These are phyloP conservation scores for Cucurbita maxima DNA, from an alignment of 306 rosid species.

Conservation along the genomic window DNA sequence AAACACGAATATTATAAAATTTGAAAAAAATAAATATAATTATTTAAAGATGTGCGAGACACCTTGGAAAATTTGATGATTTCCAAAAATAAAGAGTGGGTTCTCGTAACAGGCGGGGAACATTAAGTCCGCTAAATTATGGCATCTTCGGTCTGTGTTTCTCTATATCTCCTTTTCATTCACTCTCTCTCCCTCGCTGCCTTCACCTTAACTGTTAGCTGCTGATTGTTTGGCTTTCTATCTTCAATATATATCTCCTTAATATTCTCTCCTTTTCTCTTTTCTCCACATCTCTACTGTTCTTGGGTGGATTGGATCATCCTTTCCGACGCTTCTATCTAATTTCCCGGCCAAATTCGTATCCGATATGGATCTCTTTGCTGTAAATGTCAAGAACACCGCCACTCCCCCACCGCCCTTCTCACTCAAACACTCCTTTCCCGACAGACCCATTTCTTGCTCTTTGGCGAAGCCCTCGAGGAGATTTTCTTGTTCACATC, in stretches of 20 bases:
- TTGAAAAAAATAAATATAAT: no score
- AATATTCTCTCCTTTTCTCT: neutral
- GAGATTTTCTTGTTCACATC: conserved; percentile 10
- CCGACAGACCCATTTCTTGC: conserved; percentile 32
- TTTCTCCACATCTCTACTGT: neutral
- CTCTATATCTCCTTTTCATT: neutral
- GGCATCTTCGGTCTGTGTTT: neutral
- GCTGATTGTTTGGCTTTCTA: conserved; percentile 12
- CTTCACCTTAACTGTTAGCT: neutral
- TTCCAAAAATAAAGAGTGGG: no score
- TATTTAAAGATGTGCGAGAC: no score
- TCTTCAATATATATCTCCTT: conserved; percentile 4
- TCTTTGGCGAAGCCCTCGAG: conserved; percentile 14
- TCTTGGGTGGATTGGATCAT: neutral
- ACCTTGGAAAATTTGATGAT: no score
- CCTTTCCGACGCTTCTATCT: neutral
- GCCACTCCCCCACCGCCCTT: conserved; percentile 15
- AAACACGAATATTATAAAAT: no score
- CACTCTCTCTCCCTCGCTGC: neutral
- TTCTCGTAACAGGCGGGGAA: neutral
- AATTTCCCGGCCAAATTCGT: neutral
- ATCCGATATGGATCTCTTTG: conserved; percentile 61
- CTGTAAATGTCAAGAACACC: conserved; percentile 34
- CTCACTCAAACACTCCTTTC: conserved; percentile 26
- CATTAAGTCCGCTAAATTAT: neutral